Conservation (phyloP, 495 filamentous ascomycete species). For the Extremus antarcticus region DNA sequence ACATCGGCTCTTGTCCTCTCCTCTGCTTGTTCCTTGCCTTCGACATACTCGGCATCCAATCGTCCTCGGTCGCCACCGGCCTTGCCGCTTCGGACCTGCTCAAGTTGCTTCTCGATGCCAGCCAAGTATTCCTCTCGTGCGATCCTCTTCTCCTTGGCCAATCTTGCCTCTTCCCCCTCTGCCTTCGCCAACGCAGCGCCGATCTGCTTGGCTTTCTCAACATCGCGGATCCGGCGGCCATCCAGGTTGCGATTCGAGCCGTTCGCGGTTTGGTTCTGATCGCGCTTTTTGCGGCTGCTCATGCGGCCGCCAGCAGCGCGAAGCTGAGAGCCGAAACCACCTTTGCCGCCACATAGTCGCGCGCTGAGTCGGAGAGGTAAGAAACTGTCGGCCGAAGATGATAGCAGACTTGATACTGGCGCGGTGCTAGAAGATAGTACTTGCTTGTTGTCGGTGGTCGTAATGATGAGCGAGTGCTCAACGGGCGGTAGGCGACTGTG, state of each 20-base stretch:
- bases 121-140: conserved; percentile 80
- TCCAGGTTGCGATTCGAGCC: conserved; percentile 82
- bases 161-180: too few species aligned
- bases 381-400: conserved; percentile 44
- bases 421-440: conserved; percentile 38
- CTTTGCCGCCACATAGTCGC: conserved; percentile 79
- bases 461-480: conserved; percentile 54
- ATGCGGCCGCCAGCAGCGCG: conserved; percentile 95
- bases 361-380: conserved; percentile 70
- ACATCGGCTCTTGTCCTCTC: conserved; percentile 61
- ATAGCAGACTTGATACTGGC: conserved; percentile 45
- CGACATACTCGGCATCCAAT: conserved; percentile 80
- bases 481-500: conserved; percentile 49
- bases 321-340: conserved; percentile 93
- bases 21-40: conserved; percentile 75
- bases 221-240: conserved; percentile 77
- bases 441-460: conserved; percentile 68
- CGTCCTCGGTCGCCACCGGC: conserved; percentile 44
- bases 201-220: conserved; percentile 87
- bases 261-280: conserved; percentile 44
- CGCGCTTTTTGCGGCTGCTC: conserved; percentile 82
- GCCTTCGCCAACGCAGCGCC: too few species aligned
- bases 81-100: conserved; percentile 58
- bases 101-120: conserved; percentile 64
- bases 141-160: conserved; percentile 58